Base-by-base conservation (phyloP, 148 eudicot genomes). In the Nepenthes gracilis region DNA sequence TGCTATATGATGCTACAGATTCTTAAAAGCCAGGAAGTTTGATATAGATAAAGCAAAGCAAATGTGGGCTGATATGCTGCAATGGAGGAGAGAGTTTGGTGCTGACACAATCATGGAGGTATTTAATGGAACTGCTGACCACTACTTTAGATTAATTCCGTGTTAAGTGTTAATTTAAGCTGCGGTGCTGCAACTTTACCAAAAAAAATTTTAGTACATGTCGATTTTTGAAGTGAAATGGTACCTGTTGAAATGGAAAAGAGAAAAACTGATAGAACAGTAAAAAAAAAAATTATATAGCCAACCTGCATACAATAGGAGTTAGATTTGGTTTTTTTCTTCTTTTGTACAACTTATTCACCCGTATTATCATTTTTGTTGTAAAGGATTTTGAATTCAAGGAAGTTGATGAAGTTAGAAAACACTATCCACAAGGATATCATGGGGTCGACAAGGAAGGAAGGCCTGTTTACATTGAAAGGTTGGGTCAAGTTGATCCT, bases 381-480 rank as follows among this genome's bases (percentile, higher is more conserved):
- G 43, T 33, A 4, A 54, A 90, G 97, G 92, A 87, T 62, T 91
- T 91, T 61, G 78, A 83, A 48, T 91, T 87, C 72, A 67, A 81
- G 67, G 95, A 87, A 66, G 79, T 67, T 55, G 79, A 83, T 32
- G 87, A 85, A 70, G 97, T 91, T 9, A 78, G 72, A 32, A 63
- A 81, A 62, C 71, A 91, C 73, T 91, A 91, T 63, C 97, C 97
- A 43, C 97, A 91, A 63, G 97, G 97, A 54, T 82, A 91, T 70
- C 97, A 90, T 75, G 97, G 97, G 58, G 81, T 87, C 49, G 97
- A 91, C 67, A 91, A 87, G 74, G 89, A 87, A 60, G 97, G 97
- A 33, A 65, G 87, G 13, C 95, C 97, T 4, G 87, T 91, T 59
- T 91, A 91, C 65, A 83, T 91, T 13, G 97, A 90, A 68, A 74